Evolutionary conservation across 257 asterid species (phyloP).

Genomic region (Ophiorrhiza pumila): DNA sequence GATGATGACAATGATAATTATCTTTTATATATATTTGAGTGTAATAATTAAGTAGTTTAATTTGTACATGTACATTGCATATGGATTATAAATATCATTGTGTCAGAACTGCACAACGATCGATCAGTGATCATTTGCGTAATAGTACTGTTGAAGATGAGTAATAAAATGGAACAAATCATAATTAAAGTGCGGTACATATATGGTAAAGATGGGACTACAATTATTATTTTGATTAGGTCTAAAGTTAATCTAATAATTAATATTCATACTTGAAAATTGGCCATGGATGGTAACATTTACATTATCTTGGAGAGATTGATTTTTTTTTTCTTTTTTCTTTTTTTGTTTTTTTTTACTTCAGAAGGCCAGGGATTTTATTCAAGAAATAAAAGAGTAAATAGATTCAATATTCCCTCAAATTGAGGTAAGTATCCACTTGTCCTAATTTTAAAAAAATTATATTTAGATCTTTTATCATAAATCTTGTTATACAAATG

Average conservation of each 20-base stretch:
- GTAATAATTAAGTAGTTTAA: too few relatives aligned
- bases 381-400: too few relatives aligned
- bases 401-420: too few relatives aligned
- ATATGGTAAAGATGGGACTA: constrained; percentile 1
- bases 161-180: neutral
- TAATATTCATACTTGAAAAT: neutral
- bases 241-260: constrained; percentile 4
- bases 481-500: too few relatives aligned
- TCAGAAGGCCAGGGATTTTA: neutral
- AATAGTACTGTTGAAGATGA: neutral
- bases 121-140: neutral
- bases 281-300: neutral
- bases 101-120: neutral
- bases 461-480: too few relatives aligned
- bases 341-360: neutral
- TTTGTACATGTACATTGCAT: neutral
- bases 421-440: too few relatives aligned
- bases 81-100: neutral
- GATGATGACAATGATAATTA: constrained; percentile 21
- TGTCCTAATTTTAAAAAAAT: too few relatives aligned
- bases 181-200: neutral
- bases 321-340: neutral
- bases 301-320: neutral
- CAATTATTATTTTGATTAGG: neutral
- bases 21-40: neutral